Evolutionary conservation across 768 basidiomycete genomes (phyloP).

Genomic region (Rhizopogon vesiculosus): DNA sequence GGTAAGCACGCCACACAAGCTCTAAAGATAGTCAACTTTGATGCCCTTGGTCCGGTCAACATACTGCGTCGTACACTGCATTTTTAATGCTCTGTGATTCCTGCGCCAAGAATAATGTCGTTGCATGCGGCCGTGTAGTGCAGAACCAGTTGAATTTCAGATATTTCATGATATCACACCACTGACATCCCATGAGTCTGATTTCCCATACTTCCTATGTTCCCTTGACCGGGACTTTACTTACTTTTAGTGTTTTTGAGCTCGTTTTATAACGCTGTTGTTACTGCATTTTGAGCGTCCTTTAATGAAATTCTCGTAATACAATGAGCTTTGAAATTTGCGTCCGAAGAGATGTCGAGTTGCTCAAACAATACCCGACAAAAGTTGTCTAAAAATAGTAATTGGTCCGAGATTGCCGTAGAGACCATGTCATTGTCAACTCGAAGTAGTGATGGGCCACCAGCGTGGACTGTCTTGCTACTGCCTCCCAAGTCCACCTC

Average conservation of each 20-base stretch:
- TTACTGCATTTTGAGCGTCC: neutral
- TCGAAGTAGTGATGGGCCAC: neutral
- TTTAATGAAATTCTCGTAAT: no score
- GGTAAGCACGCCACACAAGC: no score
- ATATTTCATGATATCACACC: no score
- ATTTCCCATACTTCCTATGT: no score
- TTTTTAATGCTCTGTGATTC: no score
- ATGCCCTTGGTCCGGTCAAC: no score
- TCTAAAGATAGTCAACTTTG: no score
- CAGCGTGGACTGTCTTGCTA: neutral
- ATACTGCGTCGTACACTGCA: no score
- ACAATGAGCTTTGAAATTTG: neutral
- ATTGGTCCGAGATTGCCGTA: constrained; percentile 5
- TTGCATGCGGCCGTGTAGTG: no score
- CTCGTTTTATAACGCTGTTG: neutral
- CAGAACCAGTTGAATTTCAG: no score
- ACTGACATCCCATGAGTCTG: no score
- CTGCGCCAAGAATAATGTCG: no score
- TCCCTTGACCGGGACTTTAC: neutral
- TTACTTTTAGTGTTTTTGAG: neutral
- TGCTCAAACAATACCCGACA: neutral
- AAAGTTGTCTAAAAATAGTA: constrained; percentile 1
- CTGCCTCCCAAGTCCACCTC: neutral
- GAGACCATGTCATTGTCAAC: neutral
- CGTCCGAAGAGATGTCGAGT: neutral